These are phyloP conservation scores for Penicillium steckii DNA, from an alignment of 495 filamentous ascomycete genomes.

Conservation along the genomic window DNA sequence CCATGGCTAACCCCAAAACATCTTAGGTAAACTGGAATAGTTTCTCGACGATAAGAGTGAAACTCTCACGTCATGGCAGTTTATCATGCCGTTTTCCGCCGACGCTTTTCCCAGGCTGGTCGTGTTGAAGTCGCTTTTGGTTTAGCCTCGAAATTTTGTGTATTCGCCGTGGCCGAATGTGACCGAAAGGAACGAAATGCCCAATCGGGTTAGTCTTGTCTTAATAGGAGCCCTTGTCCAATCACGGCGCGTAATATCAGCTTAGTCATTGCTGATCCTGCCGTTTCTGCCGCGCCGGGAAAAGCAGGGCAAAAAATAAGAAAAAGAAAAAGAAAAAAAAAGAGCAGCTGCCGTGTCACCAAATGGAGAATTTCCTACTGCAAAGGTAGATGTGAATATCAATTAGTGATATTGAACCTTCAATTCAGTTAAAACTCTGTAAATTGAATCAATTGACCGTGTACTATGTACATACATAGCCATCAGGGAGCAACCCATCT, in stretches of 20 bases:
- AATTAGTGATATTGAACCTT: too few relatives aligned
- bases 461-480: too few relatives aligned
- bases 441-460: too few relatives aligned
- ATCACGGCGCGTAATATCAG: background rate
- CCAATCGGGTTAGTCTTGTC: slow-evolving; percentile 4
- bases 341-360: background rate
- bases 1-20: background rate
- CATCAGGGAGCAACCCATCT: background rate
- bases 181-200: slow-evolving; percentile 12
- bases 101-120: background rate
- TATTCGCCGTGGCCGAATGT: background rate
- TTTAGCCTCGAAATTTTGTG: background rate
- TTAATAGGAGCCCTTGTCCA: background rate
- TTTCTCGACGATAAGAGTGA: slow-evolving; percentile 23
- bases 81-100: slow-evolving; percentile 27
- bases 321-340: background rate
- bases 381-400: too few relatives aligned
- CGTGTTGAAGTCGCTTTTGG: background rate
- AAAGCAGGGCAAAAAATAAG: background rate
- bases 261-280: background rate
- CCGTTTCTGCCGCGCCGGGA: slow-evolving; percentile 9
- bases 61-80: slow-evolving; percentile 26
- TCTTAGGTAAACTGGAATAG: background rate
- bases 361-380: too few relatives aligned
- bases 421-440: too few relatives aligned